These are phyloP conservation scores for Aspergillus funiculosus DNA, from an alignment of 495 filamentous ascomycete species.

Conservation along the genomic window DNA sequence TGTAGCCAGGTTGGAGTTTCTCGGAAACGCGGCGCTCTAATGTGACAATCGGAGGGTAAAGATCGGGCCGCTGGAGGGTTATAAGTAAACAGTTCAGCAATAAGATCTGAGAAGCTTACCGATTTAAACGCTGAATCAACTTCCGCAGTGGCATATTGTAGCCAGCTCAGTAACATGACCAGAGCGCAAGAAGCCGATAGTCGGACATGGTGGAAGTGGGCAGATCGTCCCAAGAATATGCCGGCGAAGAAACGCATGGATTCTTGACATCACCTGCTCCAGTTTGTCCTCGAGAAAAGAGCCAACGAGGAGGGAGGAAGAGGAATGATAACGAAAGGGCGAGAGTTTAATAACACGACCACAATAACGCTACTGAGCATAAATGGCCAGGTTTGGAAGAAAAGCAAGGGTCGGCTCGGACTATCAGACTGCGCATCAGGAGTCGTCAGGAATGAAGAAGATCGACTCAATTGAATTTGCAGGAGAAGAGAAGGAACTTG, in stretches of 20 bases:
- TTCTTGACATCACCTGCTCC: constrained; percentile 20
- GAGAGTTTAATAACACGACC: neutral
- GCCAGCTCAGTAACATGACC: constrained; percentile 5
- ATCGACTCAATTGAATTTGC: constrained; percentile 4
- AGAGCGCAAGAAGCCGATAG: constrained; percentile 2
- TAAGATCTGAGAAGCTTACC: constrained; percentile 7
- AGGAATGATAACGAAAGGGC: neutral
- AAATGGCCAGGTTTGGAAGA: too few relatives aligned
- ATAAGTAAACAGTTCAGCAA: neutral
- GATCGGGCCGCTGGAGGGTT: constrained; percentile 35
- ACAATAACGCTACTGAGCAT: too few relatives aligned
- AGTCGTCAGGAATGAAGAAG: too few relatives aligned
- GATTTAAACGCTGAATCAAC: constrained; percentile 19
- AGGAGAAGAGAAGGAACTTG: neutral
- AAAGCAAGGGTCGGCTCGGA: too few relatives aligned
- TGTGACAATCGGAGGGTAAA: constrained; percentile 32
- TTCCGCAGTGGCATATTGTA: constrained; percentile 11
- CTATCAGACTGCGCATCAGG: too few relatives aligned
- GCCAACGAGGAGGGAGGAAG: constrained; percentile 2
- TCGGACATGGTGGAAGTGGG: constrained; percentile 5
- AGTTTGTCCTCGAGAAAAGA: neutral
- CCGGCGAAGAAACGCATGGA: constrained; percentile 18
- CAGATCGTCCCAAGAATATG: constrained; percentile 11
- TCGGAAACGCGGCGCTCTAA: constrained; percentile 25
- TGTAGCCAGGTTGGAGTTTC: constrained; percentile 38